These are phyloP conservation scores for Dipodascopsis tothii DNA, from an alignment of 805 yeast species.

Conservation along the genomic window DNA sequence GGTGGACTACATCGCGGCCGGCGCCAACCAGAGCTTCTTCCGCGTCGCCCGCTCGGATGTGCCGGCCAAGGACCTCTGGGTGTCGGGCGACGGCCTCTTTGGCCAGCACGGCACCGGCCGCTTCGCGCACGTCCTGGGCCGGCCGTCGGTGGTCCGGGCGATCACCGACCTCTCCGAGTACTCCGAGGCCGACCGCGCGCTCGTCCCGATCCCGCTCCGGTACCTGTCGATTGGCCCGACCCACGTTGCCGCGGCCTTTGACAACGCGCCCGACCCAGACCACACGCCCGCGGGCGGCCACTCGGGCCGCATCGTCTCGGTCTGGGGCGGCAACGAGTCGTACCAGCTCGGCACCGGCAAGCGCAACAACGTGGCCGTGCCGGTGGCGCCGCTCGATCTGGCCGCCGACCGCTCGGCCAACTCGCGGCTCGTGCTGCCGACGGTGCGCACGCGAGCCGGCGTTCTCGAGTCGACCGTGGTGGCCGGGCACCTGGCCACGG, in stretches of 20 bases:
- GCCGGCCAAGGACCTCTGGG: constrained; percentile 35
- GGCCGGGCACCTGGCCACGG: constrained; percentile 15
- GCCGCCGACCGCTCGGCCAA: background rate
- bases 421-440: background rate
- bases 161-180: constrained; percentile 32
- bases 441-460: background rate
- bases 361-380: constrained; percentile 49
- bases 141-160: constrained; percentile 53
- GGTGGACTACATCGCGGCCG: constrained; percentile 52
- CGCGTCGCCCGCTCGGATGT: constrained; percentile 25
- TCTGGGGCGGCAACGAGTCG: constrained; percentile 76
- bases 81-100: constrained; percentile 76
- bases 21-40: constrained; percentile 58
- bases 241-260: constrained; percentile 55
- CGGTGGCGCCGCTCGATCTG: constrained; percentile 27
- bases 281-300: constrained; percentile 4
- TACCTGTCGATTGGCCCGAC: constrained; percentile 55
- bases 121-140: constrained; percentile 62
- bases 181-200: constrained; percentile 39
- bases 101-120: constrained; percentile 83
- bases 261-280: constrained; percentile 45
- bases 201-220: constrained; percentile 43
- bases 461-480: constrained; percentile 13
- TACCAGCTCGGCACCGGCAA: constrained; percentile 87
- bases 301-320: constrained; percentile 11